These are phyloP conservation scores for Sugiyamaella japonica DNA, from an alignment of 1,139 yeast species.

Conservation along the genomic window DNA sequence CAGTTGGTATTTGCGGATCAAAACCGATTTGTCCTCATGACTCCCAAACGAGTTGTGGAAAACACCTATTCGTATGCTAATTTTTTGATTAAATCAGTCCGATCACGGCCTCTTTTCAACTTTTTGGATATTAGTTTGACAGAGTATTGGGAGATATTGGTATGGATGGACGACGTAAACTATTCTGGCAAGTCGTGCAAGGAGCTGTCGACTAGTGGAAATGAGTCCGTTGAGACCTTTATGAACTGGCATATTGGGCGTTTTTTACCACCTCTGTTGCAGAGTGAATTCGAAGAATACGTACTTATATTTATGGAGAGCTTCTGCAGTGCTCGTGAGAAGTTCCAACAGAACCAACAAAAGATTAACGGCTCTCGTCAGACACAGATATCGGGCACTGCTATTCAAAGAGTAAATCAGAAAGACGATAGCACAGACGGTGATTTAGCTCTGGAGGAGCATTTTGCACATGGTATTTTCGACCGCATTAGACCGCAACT, in stretches of 20 bases:
- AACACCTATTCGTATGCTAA: conserved; percentile 94
- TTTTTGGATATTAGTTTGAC: conserved; percentile 73
- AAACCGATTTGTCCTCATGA: conserved; percentile 69
- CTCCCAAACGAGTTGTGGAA: conserved; percentile 76
- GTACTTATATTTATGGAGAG: conserved; percentile 71
- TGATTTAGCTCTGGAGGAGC: conserved; percentile 33
- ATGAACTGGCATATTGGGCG: conserved; percentile 81
- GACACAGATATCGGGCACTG: conserved; percentile 57
- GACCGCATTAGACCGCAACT: conserved; percentile 63
- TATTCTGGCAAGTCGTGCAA: conserved; percentile 80
- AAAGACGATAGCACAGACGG: conserved; percentile 28
- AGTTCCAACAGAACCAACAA: conserved; percentile 20
- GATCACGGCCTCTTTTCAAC: conserved; percentile 79
- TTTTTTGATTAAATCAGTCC: conserved; percentile 73
- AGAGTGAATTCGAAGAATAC: conserved; percentile 88
- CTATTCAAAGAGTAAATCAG: conserved; percentile 17
- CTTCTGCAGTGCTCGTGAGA: conserved; percentile 52
- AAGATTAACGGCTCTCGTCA: conserved; percentile 51
- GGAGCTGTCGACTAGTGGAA: conserved; percentile 40
- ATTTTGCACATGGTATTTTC: conserved; percentile 36
- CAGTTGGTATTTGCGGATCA: conserved; percentile 78
- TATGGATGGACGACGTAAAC: conserved; percentile 95
- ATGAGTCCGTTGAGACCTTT: conserved; percentile 55
- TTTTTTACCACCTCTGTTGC: conserved; percentile 72
- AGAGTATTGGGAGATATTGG: conserved; percentile 83